Conservation (phyloP, 2,329 filamentous ascomycete species). For the Nothomitra cinnamomea region DNA sequence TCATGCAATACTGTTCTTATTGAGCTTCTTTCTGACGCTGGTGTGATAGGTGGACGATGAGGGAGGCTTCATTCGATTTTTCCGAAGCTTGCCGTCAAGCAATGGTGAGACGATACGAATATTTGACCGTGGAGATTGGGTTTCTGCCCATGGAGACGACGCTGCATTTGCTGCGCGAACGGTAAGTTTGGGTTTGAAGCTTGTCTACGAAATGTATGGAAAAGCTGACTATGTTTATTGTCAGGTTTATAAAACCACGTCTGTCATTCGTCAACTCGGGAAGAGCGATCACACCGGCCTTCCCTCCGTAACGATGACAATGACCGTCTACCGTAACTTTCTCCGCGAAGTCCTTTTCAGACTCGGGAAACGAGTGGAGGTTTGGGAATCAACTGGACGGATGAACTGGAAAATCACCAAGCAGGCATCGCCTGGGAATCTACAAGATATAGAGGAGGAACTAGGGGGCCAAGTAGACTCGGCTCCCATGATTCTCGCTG, state of each 20-base stretch:
- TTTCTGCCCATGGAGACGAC: constrained; percentile 82
- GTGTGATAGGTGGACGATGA: constrained; percentile 71
- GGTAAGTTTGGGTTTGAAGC: constrained; percentile 25
- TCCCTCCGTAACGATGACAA: constrained; percentile 85
- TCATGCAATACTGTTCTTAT: neutral
- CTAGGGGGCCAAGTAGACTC: constrained; percentile 73
- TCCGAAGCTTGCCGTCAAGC: constrained; percentile 62
- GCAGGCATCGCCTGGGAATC: constrained; percentile 78
- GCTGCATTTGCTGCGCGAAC: constrained; percentile 68
- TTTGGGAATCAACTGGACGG: constrained; percentile 63
- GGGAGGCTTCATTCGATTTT: constrained; percentile 90
- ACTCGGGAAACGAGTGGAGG: constrained; percentile 77
- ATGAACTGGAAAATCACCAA: constrained; percentile 89
- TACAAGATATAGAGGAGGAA: constrained; percentile 95
- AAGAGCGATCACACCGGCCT: constrained; percentile 69
- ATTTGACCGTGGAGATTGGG: constrained; percentile 89
- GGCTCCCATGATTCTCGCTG: constrained; percentile 84
- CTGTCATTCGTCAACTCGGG: constrained; percentile 80
- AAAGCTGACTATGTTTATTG: neutral
- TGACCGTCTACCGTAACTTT: constrained; percentile 91
- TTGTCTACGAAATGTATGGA: neutral
- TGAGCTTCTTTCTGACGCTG: neutral
- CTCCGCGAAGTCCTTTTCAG: constrained; percentile 86
- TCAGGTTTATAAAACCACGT: constrained; percentile 91
- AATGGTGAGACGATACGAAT: constrained; percentile 67